Percentiles rank a stretch among this genome's conserved stretches.
These are phyloP conservation scores for Mycena olivaceomarginata DNA, from an alignment of 768 basidiomycete genomes.

Conservation along the genomic window DNA sequence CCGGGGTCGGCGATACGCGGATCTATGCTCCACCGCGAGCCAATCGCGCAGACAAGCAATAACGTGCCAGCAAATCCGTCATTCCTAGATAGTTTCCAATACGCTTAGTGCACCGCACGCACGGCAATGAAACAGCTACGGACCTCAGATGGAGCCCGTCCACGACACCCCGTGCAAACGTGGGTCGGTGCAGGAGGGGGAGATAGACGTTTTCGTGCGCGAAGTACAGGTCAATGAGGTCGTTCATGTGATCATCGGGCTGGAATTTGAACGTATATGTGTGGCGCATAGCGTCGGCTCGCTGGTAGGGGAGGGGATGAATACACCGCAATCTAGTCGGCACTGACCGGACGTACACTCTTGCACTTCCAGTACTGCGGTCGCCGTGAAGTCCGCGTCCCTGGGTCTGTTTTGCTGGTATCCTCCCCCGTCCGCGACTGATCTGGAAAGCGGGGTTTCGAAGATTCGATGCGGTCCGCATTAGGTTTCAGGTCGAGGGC, in stretches of 20 bases:
- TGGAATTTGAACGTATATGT: constrained; percentile 59
- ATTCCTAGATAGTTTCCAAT: constrained; percentile 49
- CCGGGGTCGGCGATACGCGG: constrained; percentile 45
- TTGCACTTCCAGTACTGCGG: constrained; percentile 21
- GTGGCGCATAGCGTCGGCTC: not conserved
- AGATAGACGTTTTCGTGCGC: constrained; percentile 68
- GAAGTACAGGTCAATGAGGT: constrained; percentile 84
- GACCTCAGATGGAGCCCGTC: constrained; percentile 68
- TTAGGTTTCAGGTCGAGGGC: constrained; percentile 16
- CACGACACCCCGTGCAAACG: constrained; percentile 72
- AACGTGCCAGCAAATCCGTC: constrained; percentile 74
- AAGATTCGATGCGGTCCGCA: not conserved
- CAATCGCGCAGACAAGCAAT: constrained; percentile 84
- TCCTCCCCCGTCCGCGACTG: not conserved
- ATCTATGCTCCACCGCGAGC: constrained; percentile 75
- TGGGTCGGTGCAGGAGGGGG: constrained; percentile 84
- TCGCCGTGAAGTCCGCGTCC: constrained; percentile 21
- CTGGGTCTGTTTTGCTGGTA: not conserved
- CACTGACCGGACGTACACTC: not conserved
- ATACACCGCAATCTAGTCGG: not conserved
- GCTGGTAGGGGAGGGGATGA: not conserved
- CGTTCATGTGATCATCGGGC: constrained; percentile 64
- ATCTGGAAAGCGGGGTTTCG: too few relatives aligned
- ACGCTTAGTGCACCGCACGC: not conserved
- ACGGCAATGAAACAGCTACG: not conserved